Conservation (phyloP, 1,284 basidiomycete genomes). For the Kwoniella shivajii region DNA sequence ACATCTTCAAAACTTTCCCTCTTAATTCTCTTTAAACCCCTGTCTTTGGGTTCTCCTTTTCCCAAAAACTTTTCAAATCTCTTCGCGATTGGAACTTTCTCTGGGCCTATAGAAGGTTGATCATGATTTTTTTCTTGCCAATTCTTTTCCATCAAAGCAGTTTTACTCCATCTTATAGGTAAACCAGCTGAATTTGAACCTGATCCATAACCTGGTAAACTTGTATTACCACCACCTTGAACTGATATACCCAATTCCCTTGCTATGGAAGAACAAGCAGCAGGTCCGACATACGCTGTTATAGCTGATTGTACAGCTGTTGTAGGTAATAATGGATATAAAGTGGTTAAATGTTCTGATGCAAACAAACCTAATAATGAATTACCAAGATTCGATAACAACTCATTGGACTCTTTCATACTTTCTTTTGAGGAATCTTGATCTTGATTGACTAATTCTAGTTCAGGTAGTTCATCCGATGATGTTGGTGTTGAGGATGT, state of each 20-base stretch:
- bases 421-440: conserved; percentile 1
- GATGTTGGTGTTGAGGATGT: not conserved
- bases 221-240: conserved; percentile 29
- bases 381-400: conserved; percentile 80
- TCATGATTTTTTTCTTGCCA: conserved; percentile 39
- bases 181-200: conserved; percentile 24
- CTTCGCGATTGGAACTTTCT: conserved; percentile 30
- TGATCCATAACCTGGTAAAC: conserved; percentile 17
- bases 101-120: conserved; percentile 9
- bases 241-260: conserved; percentile 64
- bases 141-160: conserved; percentile 67
- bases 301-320: conserved; percentile 86
- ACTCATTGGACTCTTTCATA: conserved; percentile 68
- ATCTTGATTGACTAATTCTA: conserved; percentile 5
- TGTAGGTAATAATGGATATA: conserved; percentile 89
- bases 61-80: conserved; percentile 27
- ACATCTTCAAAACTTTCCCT: conserved; percentile 48
- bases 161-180: conserved; percentile 60
- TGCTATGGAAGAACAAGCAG: conserved; percentile 79
- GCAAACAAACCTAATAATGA: conserved; percentile 88
- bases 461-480: conserved; percentile 5
- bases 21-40: conserved; percentile 10
- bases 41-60: conserved; percentile 1
- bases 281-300: conserved; percentile 84
- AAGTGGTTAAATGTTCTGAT: conserved; percentile 76